These are phyloP conservation scores for Backusella mclennaniae DNA, from an alignment of 192 early-diverging fungal genomes.

Conservation along the genomic window DNA sequence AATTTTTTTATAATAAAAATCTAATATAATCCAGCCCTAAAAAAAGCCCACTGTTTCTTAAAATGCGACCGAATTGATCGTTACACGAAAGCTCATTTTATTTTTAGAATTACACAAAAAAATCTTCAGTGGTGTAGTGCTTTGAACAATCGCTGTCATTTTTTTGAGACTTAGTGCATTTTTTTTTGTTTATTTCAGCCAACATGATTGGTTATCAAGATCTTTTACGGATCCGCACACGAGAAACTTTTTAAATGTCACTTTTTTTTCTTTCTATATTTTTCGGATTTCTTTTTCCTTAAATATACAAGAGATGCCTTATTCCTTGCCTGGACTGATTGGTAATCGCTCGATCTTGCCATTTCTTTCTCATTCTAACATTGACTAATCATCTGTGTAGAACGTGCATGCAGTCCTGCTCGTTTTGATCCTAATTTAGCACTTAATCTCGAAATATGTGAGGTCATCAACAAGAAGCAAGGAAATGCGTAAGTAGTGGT, in stretches of 20 bases:
- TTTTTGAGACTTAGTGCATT: neutral
- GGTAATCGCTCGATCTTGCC: neutral
- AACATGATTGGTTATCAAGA: neutral
- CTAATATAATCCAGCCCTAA: too few relatives aligned
- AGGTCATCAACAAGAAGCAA: slow-evolving; percentile 89
- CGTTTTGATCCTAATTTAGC: slow-evolving; percentile 76
- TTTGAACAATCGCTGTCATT: neutral
- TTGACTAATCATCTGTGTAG: neutral
- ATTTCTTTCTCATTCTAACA: neutral
- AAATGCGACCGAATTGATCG: too few relatives aligned
- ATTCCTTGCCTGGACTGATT: neutral
- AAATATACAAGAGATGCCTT: neutral
- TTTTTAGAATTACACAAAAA: too few relatives aligned
- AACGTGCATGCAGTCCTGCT: slow-evolving; percentile 70
- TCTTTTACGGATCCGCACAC: neutral
- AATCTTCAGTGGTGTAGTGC: too few relatives aligned
- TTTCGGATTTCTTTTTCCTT: slow-evolving; percentile 9
- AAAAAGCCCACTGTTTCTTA: too few relatives aligned
- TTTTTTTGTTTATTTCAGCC: neutral
- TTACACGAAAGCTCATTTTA: too few relatives aligned
- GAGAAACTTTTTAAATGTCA: slow-evolving; percentile 8
- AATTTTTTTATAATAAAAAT: too few relatives aligned
- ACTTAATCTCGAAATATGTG: slow-evolving; percentile 94
- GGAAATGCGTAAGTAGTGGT: slow-evolving; percentile 66
- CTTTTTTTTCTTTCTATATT: neutral